Evolutionary conservation across 2,329 filamentous ascomycete species (phyloP).

Genomic region (Drechslerella stenobrocha): DNA sequence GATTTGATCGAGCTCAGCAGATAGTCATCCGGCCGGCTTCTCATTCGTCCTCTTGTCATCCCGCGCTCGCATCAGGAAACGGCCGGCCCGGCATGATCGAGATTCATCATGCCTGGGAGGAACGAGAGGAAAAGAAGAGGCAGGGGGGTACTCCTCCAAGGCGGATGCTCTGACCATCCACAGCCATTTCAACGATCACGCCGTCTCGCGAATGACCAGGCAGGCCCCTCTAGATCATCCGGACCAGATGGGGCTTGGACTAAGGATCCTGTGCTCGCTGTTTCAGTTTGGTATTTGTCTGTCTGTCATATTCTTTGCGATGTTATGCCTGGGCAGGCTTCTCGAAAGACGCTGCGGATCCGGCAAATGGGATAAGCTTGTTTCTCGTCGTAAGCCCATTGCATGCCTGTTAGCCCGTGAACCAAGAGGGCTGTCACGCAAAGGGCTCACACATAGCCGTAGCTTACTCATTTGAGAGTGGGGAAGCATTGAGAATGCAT

Average conservation of each 20-base stretch:
- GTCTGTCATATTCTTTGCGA: background rate
- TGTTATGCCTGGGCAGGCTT: constrained; percentile 30
- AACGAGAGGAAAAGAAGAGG: constrained; percentile 19
- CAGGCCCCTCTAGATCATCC: constrained; percentile 42
- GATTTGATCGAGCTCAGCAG: constrained; percentile 49
- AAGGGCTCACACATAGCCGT: constrained; percentile 22
- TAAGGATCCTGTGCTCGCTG: constrained; percentile 48
- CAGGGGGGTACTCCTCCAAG: constrained; percentile 20
- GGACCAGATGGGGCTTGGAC: constrained; percentile 37
- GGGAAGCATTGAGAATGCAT: constrained; percentile 17
- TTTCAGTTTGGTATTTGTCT: constrained; percentile 23
- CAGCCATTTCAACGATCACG: constrained; percentile 43
- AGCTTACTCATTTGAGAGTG: constrained; percentile 41
- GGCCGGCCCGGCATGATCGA: constrained; percentile 37
- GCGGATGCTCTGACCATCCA: constrained; percentile 30
- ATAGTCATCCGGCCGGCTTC: constrained; percentile 41
- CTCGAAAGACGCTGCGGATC: constrained; percentile 46
- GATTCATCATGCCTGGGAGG: constrained; percentile 17
- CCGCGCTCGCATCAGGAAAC: constrained; percentile 21
- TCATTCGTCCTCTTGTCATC: constrained; percentile 45
- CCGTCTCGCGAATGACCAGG: constrained; percentile 47
- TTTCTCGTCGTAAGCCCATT: constrained; percentile 16
- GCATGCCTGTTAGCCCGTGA: constrained; percentile 1
- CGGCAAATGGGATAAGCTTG: constrained; percentile 49
- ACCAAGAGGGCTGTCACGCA: constrained; percentile 45